phyloP scores from a whole-genome alignment of 495 filamentous ascomycete genomes.

The Xanthoparmelia taractica region DNA sequence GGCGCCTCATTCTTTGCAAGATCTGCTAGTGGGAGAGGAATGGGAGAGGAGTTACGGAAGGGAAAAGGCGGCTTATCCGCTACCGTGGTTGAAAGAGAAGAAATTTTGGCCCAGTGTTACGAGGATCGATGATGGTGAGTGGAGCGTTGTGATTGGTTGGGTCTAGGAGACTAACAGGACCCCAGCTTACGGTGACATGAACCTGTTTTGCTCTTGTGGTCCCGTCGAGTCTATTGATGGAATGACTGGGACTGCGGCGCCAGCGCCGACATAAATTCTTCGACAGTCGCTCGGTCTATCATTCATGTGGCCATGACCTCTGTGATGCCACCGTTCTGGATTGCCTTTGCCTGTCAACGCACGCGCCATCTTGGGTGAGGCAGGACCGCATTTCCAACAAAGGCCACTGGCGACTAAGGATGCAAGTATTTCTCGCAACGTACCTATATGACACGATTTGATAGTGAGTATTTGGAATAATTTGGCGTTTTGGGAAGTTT shows the following conservation, averaged over 20 bases:
- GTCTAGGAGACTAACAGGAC: slow-evolving; percentile 29
- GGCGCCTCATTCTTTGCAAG: slow-evolving; percentile 79
- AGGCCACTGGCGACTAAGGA: background rate
- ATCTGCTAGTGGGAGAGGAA: slow-evolving; percentile 60
- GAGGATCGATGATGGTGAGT: slow-evolving; percentile 81
- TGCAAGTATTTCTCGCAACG: background rate
- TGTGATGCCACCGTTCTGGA: background rate
- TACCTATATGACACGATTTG: background rate
- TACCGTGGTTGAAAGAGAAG: slow-evolving; percentile 82
- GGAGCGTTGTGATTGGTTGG: slow-evolving; percentile 3
- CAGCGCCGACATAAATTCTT: slow-evolving; percentile 24
- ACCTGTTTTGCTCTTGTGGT: slow-evolving; percentile 91
- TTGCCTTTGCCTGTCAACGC: background rate
- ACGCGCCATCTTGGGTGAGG: background rate
- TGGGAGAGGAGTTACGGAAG: slow-evolving; percentile 76
- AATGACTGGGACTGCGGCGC: slow-evolving; percentile 30
- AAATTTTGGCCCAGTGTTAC: slow-evolving; percentile 97
- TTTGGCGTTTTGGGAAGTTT: slow-evolving; percentile 4
- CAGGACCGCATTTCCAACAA: background rate
- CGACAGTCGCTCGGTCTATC: background rate
- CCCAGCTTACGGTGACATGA: slow-evolving; percentile 78
- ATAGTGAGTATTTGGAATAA: background rate
- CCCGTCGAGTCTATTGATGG: slow-evolving; percentile 60
- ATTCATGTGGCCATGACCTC: background rate
- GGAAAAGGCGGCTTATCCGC: slow-evolving; percentile 81